phyloP scores from a whole-genome alignment of 2,329 filamentous ascomycete genomes.

The Ilyonectria robusta region DNA sequence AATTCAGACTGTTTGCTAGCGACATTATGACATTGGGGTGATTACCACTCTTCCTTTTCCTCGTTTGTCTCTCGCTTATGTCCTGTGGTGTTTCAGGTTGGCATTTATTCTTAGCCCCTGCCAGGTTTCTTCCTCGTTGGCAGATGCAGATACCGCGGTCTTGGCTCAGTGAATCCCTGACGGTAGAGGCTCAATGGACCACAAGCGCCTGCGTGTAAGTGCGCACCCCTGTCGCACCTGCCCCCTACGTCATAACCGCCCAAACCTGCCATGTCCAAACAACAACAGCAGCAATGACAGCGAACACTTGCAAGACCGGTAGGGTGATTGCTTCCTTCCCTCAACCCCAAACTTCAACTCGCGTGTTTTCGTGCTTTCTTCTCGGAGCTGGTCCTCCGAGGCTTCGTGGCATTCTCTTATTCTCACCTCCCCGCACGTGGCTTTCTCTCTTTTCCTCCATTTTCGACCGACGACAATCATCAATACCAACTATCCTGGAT shows the following conservation, averaged over 20 bases:
- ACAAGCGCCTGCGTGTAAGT: neutral
- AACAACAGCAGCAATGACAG: neutral
- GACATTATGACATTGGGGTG: too few species aligned
- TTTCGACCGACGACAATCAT: neutral
- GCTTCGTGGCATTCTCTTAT: conserved; percentile 4
- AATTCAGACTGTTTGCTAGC: too few species aligned
- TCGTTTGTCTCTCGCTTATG: neutral
- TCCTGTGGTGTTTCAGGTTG: neutral
- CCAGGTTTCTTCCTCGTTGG: neutral
- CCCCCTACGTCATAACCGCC: conserved; percentile 6
- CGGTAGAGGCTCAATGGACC: neutral
- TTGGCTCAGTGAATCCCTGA: neutral
- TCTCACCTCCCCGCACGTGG: neutral
- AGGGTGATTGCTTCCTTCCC: neutral
- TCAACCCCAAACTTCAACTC: neutral
- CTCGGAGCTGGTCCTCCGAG: conserved; percentile 10
- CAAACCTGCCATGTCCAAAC: conserved; percentile 1
- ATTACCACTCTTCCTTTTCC: too few species aligned
- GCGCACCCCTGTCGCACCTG: conserved; percentile 4
- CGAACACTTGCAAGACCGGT: neutral
- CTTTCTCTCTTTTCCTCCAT: neutral
- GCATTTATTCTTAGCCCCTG: neutral
- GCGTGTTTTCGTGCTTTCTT: neutral
- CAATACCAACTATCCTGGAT: neutral
- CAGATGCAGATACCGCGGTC: neutral